These are phyloP conservation scores for Populus simonii DNA, from an alignment of 345 rosid genomes.

Conservation along the genomic window DNA sequence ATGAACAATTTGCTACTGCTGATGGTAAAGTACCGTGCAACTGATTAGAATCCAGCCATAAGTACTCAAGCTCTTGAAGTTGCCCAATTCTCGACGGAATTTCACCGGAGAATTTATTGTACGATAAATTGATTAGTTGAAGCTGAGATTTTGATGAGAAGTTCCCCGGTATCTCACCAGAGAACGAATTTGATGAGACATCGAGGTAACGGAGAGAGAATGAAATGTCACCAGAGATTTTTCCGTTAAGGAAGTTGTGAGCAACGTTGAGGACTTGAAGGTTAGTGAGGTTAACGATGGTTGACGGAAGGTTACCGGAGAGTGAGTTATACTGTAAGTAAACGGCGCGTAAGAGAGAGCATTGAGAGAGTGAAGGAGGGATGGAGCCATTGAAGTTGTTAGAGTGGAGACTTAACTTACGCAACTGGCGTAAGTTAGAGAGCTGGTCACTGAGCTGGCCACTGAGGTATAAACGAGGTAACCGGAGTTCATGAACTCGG, in stretches of 20 bases:
- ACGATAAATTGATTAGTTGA: conserved; percentile 74
- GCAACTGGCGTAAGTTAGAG: conserved; percentile 46
- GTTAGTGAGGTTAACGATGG: conserved; percentile 50
- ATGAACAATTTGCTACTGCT: conserved; percentile 69
- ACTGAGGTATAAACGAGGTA: conserved; percentile 71
- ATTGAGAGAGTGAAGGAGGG: conserved; percentile 66
- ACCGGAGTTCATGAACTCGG: conserved; percentile 68
- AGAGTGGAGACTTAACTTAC: conserved; percentile 69
- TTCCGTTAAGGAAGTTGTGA: conserved; percentile 59
- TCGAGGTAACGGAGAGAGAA: conserved; percentile 60
- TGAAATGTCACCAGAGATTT: conserved; percentile 64
- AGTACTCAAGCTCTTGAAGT: conserved; percentile 59
- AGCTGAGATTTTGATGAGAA: conserved; percentile 40
- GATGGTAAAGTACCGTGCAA: conserved; percentile 81
- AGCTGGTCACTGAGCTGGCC: conserved; percentile 64
- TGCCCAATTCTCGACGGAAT: conserved; percentile 67
- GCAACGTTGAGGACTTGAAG: conserved; percentile 65
- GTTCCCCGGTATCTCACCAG: conserved; percentile 53
- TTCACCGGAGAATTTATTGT: conserved; percentile 63
- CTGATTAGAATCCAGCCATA: conserved; percentile 70
- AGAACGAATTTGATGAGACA: conserved; percentile 67
- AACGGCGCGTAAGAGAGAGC: conserved; percentile 63
- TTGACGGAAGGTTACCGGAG: conserved; percentile 69
- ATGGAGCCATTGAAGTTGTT: conserved; percentile 68
- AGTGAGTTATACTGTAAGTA: conserved; percentile 85